Percentiles rank a stretch among this genome's conserved stretches.
These are phyloP conservation scores for Ganoderma boninense DNA, from an alignment of 1,284 basidiomycete genomes.

Conservation along the genomic window DNA sequence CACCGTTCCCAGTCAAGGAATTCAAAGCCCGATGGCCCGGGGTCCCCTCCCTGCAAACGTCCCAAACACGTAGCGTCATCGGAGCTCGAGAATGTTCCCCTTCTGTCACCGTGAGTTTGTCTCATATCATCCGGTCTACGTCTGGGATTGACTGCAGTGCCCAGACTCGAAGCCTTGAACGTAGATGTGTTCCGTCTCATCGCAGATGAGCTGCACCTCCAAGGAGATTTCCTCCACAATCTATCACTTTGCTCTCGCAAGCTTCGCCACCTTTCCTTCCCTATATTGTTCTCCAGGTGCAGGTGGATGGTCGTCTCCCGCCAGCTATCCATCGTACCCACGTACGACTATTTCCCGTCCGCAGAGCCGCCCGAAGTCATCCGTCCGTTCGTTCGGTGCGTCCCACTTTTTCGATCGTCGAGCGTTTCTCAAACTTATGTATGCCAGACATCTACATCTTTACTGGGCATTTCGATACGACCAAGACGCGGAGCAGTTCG, in stretches of 20 bases:
- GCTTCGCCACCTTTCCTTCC: background rate
- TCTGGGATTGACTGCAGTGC: no score
- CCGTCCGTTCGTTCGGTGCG: background rate
- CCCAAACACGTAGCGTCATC: no score
- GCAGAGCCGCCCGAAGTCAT: background rate
- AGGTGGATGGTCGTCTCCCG: background rate
- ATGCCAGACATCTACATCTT: no score
- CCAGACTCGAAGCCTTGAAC: background rate
- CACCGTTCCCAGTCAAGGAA: no score
- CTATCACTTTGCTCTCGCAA: background rate
- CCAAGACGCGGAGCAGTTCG: no score
- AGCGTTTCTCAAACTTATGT: background rate
- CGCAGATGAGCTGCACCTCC: background rate
- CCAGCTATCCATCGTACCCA: no score
- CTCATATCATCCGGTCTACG: no score
- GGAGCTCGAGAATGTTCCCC: no score
- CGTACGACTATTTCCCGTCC: background rate
- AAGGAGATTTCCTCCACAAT: background rate
- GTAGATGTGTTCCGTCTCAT: background rate
- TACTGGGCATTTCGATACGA: no score
- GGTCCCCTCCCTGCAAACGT: no score
- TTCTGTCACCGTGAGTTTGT: no score
- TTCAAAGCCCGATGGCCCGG: no score
- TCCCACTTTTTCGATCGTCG: background rate
- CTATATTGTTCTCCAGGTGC: background rate